phyloP scores from a whole-genome alignment of 495 filamentous ascomycete species.

The Daldinia loculata region DNA sequence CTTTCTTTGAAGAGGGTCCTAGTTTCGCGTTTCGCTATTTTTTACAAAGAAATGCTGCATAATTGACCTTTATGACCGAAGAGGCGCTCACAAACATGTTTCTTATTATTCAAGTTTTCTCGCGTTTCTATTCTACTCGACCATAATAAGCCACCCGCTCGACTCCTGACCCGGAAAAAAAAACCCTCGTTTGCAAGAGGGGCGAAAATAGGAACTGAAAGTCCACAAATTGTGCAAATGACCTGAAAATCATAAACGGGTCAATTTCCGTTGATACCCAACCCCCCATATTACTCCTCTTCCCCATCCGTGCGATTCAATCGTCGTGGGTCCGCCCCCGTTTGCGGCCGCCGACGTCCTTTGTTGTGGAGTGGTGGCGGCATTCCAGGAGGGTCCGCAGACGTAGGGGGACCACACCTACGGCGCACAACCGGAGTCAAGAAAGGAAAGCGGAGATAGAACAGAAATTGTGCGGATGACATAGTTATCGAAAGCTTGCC shows the following conservation, averaged over 20 bases:
- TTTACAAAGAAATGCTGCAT: too few relatives aligned
- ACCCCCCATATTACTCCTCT: background rate
- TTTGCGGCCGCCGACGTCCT: constrained; percentile 21
- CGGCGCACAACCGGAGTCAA: constrained; percentile 5
- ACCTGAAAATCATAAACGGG: constrained; percentile 2
- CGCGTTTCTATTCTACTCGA: background rate
- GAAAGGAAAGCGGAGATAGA: background rate
- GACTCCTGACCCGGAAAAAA: background rate
- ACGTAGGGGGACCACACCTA: background rate
- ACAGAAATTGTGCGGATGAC: background rate
- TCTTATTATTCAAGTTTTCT: too few relatives aligned
- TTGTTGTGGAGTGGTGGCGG: constrained; percentile 20
- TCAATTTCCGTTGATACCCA: background rate
- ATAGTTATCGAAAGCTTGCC: background rate
- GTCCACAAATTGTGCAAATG: background rate
- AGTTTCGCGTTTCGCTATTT: too few relatives aligned
- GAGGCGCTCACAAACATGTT: too few relatives aligned
- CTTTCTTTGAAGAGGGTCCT: too few relatives aligned
- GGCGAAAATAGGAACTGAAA: background rate
- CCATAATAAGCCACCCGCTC: too few relatives aligned
- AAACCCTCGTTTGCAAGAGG: background rate
- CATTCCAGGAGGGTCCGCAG: constrained; percentile 22
- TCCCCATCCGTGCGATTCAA: constrained; percentile 6
- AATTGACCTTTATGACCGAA: too few relatives aligned
- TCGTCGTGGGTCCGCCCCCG: constrained; percentile 7